Base-by-base conservation (phyloP, 257 asterid genomes). In the Craterostigma plantagineum region DNA sequence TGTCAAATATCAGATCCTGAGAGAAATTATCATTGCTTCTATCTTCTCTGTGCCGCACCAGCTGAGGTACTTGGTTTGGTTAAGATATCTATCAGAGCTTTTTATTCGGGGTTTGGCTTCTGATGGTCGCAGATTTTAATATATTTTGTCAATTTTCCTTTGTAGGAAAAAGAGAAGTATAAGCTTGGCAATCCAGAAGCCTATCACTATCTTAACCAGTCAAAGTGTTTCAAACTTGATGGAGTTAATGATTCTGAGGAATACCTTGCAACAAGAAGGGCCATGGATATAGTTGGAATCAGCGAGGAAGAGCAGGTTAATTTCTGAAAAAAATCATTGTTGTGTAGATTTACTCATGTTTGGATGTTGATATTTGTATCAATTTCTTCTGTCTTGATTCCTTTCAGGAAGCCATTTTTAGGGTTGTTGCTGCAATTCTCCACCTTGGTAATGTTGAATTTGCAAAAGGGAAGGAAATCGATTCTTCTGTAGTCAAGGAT, bases 211-310 rank as follows among this genome's bases (percentile, higher is more conserved):
- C 77, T 90, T 11, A 90, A 90, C 62, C 98, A 90, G 66, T 82
- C 98, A 12, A 77, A 65, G 45, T 79, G 76, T 68, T 79, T 52
- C 71, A 76, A 65, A 60, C 93, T 83, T 5, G 93, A 79, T 56
- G 98, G 95, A 42, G 77, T 90, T 57, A 67, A 66, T 70, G 98
- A 90, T 58, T 72, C 91, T 17, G 79, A 82, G 47, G 98, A 82
- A 57, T 90, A 79, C 67, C 77, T 83, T 41, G 91, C 86, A n/a
- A 82, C 95, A 51, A 70, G 86, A 75, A 72, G 95, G 76, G 98
- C 98, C 54, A 90, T 90, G 98, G 98, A 90, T 72, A 73, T 82
- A 52, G 98, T 90, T 59, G 98, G 98, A 67, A 90, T 90, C 58
- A 65, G 92, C 48, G 95, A 72, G 63, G 93, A 83, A 55, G 98